A percentile compares a stretch with the other conserved stretches of the same genome.
These are phyloP conservation scores for Begonia peltatifolia DNA, from an alignment of 306 rosid genomes.

Conservation along the genomic window DNA sequence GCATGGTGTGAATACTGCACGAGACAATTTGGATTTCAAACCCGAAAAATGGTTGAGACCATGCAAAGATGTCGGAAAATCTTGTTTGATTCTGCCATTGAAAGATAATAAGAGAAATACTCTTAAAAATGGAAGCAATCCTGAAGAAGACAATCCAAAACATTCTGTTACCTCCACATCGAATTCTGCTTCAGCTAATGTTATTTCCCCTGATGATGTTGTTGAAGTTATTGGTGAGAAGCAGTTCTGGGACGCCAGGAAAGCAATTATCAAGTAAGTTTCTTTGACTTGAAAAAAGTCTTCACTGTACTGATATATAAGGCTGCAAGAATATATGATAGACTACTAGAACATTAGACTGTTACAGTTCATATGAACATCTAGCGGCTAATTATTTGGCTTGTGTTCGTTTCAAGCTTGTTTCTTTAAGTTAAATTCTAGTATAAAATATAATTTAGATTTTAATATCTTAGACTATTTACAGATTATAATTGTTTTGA, in stretches of 20 bases:
- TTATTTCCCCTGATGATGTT: constrained; percentile 41
- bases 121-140: constrained; percentile 15
- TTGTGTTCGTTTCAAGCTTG: too few relatives aligned
- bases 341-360: too few relatives aligned
- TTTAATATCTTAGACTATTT: too few relatives aligned
- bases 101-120: constrained; percentile 16
- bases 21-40: constrained; percentile 18
- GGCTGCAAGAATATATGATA: too few relatives aligned
- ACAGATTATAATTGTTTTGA: too few relatives aligned
- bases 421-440: too few relatives aligned
- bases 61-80: not conserved
- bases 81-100: constrained; percentile 8
- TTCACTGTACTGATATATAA: too few relatives aligned
- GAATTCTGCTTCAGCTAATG: constrained; percentile 11
- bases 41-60: constrained; percentile 13
- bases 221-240: constrained; percentile 45
- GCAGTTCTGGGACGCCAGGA: constrained; percentile 50
- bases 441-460: too few relatives aligned
- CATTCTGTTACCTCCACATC: constrained; percentile 14
- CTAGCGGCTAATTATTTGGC: too few relatives aligned
- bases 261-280: constrained; percentile 54
- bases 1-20: constrained; percentile 13
- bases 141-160: constrained; percentile 12
- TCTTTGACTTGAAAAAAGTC: constrained; percentile 3
- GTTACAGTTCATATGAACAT: too few relatives aligned